These are phyloP conservation scores for Hebeloma cylindrosporum DNA, from an alignment of 768 basidiomycete species.

Conservation along the genomic window DNA sequence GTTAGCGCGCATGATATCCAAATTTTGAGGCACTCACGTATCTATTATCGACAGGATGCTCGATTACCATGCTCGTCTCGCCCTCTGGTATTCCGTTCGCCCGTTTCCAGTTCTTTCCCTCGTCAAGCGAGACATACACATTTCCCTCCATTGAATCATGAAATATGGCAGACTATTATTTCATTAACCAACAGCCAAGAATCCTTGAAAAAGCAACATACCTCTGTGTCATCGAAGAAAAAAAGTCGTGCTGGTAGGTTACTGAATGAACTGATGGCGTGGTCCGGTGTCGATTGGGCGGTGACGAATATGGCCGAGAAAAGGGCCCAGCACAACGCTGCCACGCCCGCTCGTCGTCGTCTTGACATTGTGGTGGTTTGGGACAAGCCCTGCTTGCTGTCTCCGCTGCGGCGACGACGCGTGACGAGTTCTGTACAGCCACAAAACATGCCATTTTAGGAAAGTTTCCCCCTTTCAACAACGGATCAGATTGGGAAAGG, in stretches of 20 bases:
- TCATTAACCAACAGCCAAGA: slow-evolving; percentile 10
- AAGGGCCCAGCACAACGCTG: slow-evolving; percentile 15
- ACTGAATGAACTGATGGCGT: slow-evolving; percentile 53
- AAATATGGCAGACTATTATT: slow-evolving; percentile 59
- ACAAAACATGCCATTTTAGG: slow-evolving; percentile 5
- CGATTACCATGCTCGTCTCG: slow-evolving; percentile 68
- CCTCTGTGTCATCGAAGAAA: slow-evolving; percentile 93
- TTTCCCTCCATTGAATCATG: slow-evolving; percentile 71
- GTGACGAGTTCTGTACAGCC: slow-evolving; percentile 22
- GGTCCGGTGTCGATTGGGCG: slow-evolving; percentile 40
- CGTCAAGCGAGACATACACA: slow-evolving; percentile 79
- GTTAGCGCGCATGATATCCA: slow-evolving; percentile 4
- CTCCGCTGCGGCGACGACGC: slow-evolving; percentile 11
- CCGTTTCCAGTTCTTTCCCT: slow-evolving; percentile 71
- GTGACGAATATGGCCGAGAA: slow-evolving; percentile 18
- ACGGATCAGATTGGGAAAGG: too few relatives aligned
- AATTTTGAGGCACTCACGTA: slow-evolving; percentile 45
- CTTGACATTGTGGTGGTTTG: slow-evolving; percentile 20
- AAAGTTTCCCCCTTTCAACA: slow-evolving; percentile 1
- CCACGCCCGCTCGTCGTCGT: slow-evolving; percentile 16
- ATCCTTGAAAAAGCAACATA: slow-evolving; percentile 29
- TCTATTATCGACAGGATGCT: slow-evolving; percentile 83
- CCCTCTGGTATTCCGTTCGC: slow-evolving; percentile 55
- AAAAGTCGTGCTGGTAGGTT: slow-evolving; percentile 76
- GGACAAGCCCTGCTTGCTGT: slow-evolving; percentile 17